Conservation (phyloP, 352 stramenopile species). For the Phytopythium litorale region DNA sequence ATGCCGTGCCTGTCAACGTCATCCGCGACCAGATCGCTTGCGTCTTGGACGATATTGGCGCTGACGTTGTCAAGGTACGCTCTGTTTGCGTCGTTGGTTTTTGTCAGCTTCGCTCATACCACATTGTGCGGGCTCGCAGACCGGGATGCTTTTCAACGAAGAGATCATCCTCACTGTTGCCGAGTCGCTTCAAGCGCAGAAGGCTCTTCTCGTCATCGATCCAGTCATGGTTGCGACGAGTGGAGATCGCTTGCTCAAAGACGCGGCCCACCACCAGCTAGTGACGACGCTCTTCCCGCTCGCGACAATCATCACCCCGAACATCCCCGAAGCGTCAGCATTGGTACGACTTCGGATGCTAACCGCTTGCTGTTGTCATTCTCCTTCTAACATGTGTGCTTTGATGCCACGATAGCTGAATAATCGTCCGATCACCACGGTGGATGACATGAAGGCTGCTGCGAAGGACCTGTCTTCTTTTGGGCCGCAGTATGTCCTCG, state of each 20-base stretch:
- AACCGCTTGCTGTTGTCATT: neutral
- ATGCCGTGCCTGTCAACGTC: conserved; percentile 50
- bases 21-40: conserved; percentile 81
- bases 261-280: conserved; percentile 64
- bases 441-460: conserved; percentile 69
- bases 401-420: conserved; percentile 18
- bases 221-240: conserved; percentile 93
- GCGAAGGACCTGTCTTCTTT: conserved; percentile 72
- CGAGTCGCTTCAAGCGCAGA: conserved; percentile 39
- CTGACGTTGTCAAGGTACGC: conserved; percentile 82
- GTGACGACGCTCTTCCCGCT: conserved; percentile 83
- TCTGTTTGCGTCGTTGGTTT: neutral
- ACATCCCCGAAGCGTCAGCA: conserved; percentile 91
- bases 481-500: conserved; percentile 71
- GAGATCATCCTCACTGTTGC: conserved; percentile 78
- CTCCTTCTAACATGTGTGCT: neutral
- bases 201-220: conserved; percentile 83
- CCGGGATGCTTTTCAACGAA: conserved; percentile 89
- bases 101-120: neutral
- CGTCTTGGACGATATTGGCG: conserved; percentile 86
- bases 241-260: conserved; percentile 78
- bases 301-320: conserved; percentile 89
- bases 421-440: conserved; percentile 31
- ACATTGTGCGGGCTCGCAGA: conserved; percentile 19
- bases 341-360: conserved; percentile 35